Base-by-base conservation (phyloP, 176 grass and related monocot genomes). In the Cocos nucifera region DNA sequence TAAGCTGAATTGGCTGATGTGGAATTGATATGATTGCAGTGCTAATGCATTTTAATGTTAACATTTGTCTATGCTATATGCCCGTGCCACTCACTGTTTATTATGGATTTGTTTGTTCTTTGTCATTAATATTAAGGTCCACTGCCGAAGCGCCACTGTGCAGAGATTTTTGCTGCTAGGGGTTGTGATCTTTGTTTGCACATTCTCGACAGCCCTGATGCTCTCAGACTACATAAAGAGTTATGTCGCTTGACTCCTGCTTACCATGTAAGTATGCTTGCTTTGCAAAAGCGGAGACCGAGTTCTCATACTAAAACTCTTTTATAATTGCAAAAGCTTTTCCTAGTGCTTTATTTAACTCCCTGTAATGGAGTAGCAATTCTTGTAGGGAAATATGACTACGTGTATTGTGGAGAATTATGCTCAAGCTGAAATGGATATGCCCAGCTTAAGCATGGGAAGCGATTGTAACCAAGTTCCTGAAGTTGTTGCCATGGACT, bases 401-500 rank as follows among this genome's bases (percentile, higher is more conserved):
- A 71, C n/a, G 4, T 15, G 6, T 18, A 22, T 65, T 51, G 21
- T 65, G 63, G 24, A 65, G 5, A 65, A 53, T 17, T 65, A 23
- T 53, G 14, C 51, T 17, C 63, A 27, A 16, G 22, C 49, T 53
- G 49, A 29, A 53, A 53, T 16, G 15, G 20, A 52, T 17, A 6
- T 26, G 35, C 8, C 8, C 21, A 26, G 18, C 63, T 72, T 26
- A 25, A 49, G 57, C 50, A 60, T 61, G 50, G 65, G 17, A 26
- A 72, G 12, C n/a, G 50, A 49, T 64, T 53, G 29, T 21, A 60
- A 58, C 21, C 58, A 30, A 24, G 58, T 22, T 0, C 12, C 24
- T 20, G 49, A 53, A 61, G 69, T 72, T 56, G 56, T 72, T 60
- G 69, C 69, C 17, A 50, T 72, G 9, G 69, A 72, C 49, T 72